Evolutionary conservation across 2,329 filamentous ascomycete species (phyloP).

Genomic region (Clonostachys rhizophaga): DNA sequence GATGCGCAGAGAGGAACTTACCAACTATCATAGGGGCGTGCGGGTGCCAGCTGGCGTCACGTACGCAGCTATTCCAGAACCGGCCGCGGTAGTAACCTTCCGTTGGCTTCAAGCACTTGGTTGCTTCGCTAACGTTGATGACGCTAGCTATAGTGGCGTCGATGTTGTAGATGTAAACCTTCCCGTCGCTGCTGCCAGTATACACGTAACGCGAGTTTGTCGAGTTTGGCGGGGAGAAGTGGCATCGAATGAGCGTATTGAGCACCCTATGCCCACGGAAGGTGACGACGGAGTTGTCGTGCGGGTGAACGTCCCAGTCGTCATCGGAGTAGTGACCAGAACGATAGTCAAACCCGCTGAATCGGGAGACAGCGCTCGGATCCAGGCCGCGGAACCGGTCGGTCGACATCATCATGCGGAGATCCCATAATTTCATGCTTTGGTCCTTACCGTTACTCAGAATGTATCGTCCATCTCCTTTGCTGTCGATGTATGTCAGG

Average conservation of each 20-base stretch:
- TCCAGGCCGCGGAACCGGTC: constrained; percentile 54
- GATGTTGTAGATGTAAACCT: constrained; percentile 88
- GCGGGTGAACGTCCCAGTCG: constrained; percentile 55
- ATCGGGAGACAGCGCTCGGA: constrained; percentile 44
- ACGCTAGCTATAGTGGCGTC: constrained; percentile 77
- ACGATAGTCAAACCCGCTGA: constrained; percentile 70
- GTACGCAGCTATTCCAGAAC: constrained; percentile 69
- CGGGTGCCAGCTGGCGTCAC: constrained; percentile 90
- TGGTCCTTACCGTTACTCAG: constrained; percentile 95
- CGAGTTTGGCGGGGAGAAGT: constrained; percentile 84
- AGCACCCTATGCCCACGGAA: constrained; percentile 88
- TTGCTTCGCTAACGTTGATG: constrained; percentile 74
- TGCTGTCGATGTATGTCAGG: constrained; percentile 65
- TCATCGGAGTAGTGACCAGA: constrained; percentile 60
- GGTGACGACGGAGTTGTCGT: constrained; percentile 91
- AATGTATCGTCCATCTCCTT: constrained; percentile 73
- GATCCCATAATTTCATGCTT: constrained; percentile 95
- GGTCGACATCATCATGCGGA: constrained; percentile 81
- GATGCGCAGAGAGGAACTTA: constrained; percentile 23
- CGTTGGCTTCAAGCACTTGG: constrained; percentile 54
- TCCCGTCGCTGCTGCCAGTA: constrained; percentile 83
- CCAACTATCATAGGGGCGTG: constrained; percentile 72
- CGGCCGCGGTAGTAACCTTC: constrained; percentile 47
- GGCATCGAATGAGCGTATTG: constrained; percentile 87
- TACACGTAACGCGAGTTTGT: constrained; percentile 93